Base-by-base conservation (phyloP, 345 rosid genomes). In the Citrus sp. region DNA sequence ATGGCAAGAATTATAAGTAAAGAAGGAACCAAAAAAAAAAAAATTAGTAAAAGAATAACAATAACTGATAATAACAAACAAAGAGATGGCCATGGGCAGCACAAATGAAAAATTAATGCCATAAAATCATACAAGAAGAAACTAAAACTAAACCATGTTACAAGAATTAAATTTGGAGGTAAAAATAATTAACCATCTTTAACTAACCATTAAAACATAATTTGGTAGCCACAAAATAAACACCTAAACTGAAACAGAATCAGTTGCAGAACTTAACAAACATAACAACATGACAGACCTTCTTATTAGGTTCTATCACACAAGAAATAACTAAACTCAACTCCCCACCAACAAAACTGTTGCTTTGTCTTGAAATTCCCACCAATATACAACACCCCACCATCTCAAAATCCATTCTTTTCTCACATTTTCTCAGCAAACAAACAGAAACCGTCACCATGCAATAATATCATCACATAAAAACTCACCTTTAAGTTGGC, bases 221-320 rank as follows among this genome's bases (percentile, higher is more conserved):
- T 49, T 61, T 38, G 35, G 62, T 35, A 37, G 71, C 81, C 42
- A 72, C 63, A 64, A 77, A 34, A 46, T 34, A 75, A 64, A 62
- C 9, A 67, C 21, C 32, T 14, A 56, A 70, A 58, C 9, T 24
- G 35, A 83, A 79, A 83, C 86, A 75, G 86, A 80, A 90, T 66
- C 73, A 28, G 80, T 80, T 68, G 46, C 77, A 81, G 21, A 81
- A 79, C 81, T 76, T 61, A 75, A 83, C 82, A 85, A 82, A 86
- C 83, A 82, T 76, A 82, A 75, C 75, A 71, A 27, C 73, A 56
- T 72, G 18, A 61, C 69, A 74, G 24, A 61, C 58, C 56, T 40
- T 56, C 56, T 56, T 59, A 60, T 38, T 14, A 7, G 35, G 68
- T 60, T 74, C 75, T 27, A 37, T 24, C 34, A 61, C 51, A 46